Evolutionary conservation across 371 early-diverging fungal genomes (phyloP).

Genomic region (Cokeromyces recurvatus): DNA sequence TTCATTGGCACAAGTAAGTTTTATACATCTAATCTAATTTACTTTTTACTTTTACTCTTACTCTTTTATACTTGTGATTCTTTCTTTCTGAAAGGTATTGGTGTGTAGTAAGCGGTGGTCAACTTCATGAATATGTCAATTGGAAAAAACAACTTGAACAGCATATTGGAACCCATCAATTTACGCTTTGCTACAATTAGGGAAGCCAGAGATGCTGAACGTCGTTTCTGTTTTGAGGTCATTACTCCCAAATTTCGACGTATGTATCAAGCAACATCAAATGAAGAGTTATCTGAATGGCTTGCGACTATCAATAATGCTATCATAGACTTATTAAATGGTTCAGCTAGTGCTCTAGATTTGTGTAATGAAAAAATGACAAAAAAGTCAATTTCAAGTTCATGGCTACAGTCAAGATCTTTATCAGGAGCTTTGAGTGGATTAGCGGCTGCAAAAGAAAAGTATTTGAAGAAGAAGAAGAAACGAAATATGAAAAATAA

Average conservation of each 20-base stretch:
- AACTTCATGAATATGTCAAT: conserved; percentile 66
- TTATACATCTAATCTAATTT: too few species aligned
- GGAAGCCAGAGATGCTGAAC: conserved; percentile 59
- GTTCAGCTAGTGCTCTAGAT: conserved; percentile 53
- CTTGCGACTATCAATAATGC: conserved; percentile 63
- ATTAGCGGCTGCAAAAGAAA: not conserved
- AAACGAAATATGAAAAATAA: not conserved
- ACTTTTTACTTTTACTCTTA: conserved; percentile 4
- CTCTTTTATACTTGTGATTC: not conserved
- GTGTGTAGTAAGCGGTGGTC: conserved; percentile 69
- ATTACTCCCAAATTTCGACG: conserved; percentile 61
- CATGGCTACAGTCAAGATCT: not conserved
- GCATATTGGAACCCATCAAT: conserved; percentile 61
- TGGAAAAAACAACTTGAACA: conserved; percentile 63
- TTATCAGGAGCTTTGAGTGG: conserved; percentile 19
- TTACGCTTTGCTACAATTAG: conserved; percentile 75
- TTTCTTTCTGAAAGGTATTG: conserved; percentile 42
- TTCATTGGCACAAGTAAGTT: conserved; percentile 46
- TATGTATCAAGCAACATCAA: conserved; percentile 71
- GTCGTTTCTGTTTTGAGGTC: conserved; percentile 75
- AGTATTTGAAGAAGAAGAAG: not conserved
- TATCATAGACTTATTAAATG: conserved; percentile 60
- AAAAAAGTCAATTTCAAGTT: too few species aligned
- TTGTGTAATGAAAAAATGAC: not conserved
- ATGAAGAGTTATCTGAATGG: conserved; percentile 67